A percentile compares a stretch with the other conserved stretches of the same genome.
Conservation (phyloP, 345 rosid species). For the Pugionium dolabratum region DNA sequence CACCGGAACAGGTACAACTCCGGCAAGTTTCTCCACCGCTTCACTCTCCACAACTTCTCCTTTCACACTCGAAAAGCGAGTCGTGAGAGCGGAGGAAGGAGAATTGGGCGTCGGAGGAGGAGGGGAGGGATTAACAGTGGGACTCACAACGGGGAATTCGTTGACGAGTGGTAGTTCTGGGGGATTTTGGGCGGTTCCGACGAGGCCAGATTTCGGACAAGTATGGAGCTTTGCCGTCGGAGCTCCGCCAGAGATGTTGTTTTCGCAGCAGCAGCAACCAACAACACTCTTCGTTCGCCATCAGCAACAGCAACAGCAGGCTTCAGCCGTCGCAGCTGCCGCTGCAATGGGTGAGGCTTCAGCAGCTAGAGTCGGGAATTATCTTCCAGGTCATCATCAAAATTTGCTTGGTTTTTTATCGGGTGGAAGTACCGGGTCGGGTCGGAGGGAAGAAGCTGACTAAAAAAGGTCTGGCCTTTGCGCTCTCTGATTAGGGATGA, state of each 20-base stretch:
- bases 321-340: slow-evolving; percentile 16
- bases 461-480: slow-evolving; percentile 18
- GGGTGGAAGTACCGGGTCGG: slow-evolving; percentile 53
- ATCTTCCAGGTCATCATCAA: slow-evolving; percentile 74
- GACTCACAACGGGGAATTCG: slow-evolving; percentile 42
- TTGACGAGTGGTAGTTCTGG: slow-evolving; percentile 34
- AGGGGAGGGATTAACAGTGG: slow-evolving; percentile 49
- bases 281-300: slow-evolving; percentile 40
- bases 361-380: slow-evolving; percentile 79
- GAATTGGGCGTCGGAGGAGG: slow-evolving; percentile 43
- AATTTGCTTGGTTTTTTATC: slow-evolving; percentile 81
- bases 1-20: slow-evolving; percentile 88
- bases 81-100: slow-evolving; percentile 63
- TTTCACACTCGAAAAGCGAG: slow-evolving; percentile 84
- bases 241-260: slow-evolving; percentile 61
- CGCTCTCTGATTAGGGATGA: neutral
- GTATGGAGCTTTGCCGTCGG: slow-evolving; percentile 74
- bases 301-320: slow-evolving; percentile 40
- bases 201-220: slow-evolving; percentile 72
- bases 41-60: slow-evolving; percentile 66
- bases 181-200: slow-evolving; percentile 91
- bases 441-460: slow-evolving; percentile 65
- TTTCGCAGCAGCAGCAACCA: slow-evolving; percentile 51
- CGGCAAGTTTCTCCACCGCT: slow-evolving; percentile 81
- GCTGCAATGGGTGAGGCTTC: slow-evolving; percentile 90